These are phyloP conservation scores for Lentinula sp. DNA, from an alignment of 768 basidiomycete species.

Conservation along the genomic window DNA sequence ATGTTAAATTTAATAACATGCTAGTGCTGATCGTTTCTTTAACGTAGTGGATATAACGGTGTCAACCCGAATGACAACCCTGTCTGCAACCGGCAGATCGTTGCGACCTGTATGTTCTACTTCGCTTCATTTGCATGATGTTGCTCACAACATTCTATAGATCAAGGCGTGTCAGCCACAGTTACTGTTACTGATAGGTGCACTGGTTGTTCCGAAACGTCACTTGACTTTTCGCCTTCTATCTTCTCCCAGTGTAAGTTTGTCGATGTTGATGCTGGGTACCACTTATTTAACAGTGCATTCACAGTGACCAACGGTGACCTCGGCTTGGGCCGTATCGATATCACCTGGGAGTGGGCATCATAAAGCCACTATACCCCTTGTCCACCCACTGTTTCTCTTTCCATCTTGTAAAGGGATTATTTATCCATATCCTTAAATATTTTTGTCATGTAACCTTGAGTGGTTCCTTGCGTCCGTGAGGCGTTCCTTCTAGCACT, in stretches of 20 bases:
- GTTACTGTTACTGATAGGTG: constrained; percentile 63
- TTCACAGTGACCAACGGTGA: constrained; percentile 19
- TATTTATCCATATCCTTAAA: constrained; percentile 9
- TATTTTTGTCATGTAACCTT: neutral
- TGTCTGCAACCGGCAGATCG: constrained; percentile 50
- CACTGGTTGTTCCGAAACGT: constrained; percentile 38
- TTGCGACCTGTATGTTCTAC: constrained; percentile 41
- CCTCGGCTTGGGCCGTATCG: constrained; percentile 43
- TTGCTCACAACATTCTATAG: constrained; percentile 24
- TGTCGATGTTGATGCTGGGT: neutral
- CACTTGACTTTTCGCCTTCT: constrained; percentile 58
- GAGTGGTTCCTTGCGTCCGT: neutral
- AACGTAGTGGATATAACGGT: constrained; percentile 43
- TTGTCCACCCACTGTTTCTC: neutral
- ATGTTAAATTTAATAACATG: neutral
- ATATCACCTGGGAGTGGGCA: constrained; percentile 45
- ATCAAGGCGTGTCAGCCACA: constrained; percentile 40
- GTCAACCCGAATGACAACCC: constrained; percentile 74
- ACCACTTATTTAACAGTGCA: neutral
- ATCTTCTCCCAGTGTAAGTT: constrained; percentile 42
- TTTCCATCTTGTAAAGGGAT: neutral
- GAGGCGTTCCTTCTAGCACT: neutral
- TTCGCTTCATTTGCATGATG: neutral
- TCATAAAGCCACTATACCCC: constrained; percentile 12
- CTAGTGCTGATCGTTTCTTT: neutral